Evolutionary conservation across 768 basidiomycete species (phyloP).

Genomic region (Solioccasus polychromus): DNA sequence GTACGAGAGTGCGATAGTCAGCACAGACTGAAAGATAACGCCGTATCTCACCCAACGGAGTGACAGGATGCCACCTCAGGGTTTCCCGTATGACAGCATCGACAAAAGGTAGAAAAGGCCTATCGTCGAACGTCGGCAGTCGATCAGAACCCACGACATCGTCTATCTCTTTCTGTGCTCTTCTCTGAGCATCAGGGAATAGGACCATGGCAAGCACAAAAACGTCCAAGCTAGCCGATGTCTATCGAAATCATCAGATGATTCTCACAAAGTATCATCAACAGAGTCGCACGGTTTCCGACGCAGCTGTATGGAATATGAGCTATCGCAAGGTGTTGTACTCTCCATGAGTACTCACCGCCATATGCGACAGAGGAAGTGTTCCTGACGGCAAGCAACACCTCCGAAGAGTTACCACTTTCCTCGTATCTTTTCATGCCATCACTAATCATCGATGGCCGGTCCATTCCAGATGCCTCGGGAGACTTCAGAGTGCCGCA

Average conservation of each 20-base stretch:
- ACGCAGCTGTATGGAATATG: constrained; percentile 17
- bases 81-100: constrained; percentile 23
- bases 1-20: background rate
- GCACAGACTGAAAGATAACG: background rate
- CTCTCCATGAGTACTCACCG: constrained; percentile 7
- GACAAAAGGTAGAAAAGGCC: constrained; percentile 23
- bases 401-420: constrained; percentile 17
- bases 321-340: background rate
- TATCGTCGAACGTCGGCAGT: constrained; percentile 23
- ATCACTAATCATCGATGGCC: constrained; percentile 21
- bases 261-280: background rate
- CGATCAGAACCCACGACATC: constrained; percentile 17
- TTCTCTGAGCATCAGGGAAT: constrained; percentile 22
- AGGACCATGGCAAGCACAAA: constrained; percentile 31
- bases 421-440: constrained; percentile 19
- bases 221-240: constrained; percentile 16
- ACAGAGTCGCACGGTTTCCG: constrained; percentile 24
- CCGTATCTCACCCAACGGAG: constrained; percentile 19
- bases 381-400: constrained; percentile 18
- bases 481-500: background rate
- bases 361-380: constrained; percentile 24
- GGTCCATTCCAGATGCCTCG: constrained; percentile 16
- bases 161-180: constrained; percentile 26
- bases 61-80: constrained; percentile 22
- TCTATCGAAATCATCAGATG: constrained; percentile 12